phyloP scores from a whole-genome alignment of 805 yeast species.

The Priceomyces carsonii region DNA sequence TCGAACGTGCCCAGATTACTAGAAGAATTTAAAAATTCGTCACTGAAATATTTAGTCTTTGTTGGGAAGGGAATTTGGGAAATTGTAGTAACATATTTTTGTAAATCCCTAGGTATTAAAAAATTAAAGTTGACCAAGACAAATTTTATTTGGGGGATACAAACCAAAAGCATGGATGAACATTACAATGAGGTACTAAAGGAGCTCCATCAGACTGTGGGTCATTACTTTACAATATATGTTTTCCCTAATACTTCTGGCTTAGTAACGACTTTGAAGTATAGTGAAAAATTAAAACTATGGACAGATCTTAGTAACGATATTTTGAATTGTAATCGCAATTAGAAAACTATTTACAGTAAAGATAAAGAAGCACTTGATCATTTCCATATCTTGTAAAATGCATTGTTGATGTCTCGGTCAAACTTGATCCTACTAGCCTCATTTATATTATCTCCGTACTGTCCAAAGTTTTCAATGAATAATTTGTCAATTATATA shows the following conservation, averaged over 20 bases:
- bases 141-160: slow-evolving; percentile 56
- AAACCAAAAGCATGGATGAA: slow-evolving; percentile 21
- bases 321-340: slow-evolving; percentile 10
- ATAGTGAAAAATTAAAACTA: slow-evolving; percentile 42
- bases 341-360: slow-evolving; percentile 5
- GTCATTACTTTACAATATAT: slow-evolving; percentile 33
- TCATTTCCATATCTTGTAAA: slow-evolving; percentile 34
- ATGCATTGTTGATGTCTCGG: slow-evolving; percentile 29
- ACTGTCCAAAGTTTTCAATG: slow-evolving; percentile 37
- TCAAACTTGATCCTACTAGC: slow-evolving; percentile 27
- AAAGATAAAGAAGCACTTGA: background rate
- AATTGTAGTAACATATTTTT: slow-evolving; percentile 41
- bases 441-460: slow-evolving; percentile 29
- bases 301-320: slow-evolving; percentile 47
- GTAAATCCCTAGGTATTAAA: slow-evolving; percentile 23
- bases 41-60: slow-evolving; percentile 51
- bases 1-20: slow-evolving; percentile 55
- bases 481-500: slow-evolving; percentile 36
- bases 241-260: slow-evolving; percentile 79
- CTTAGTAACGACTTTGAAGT: slow-evolving; percentile 53
- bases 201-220: slow-evolving; percentile 14
- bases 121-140: slow-evolving; percentile 22
- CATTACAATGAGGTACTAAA: slow-evolving; percentile 16
- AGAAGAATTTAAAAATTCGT: slow-evolving; percentile 35
- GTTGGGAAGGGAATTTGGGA: slow-evolving; percentile 83